These are phyloP conservation scores for Vicia sativa DNA, from an alignment of 306 rosid species.

Conservation along the genomic window DNA sequence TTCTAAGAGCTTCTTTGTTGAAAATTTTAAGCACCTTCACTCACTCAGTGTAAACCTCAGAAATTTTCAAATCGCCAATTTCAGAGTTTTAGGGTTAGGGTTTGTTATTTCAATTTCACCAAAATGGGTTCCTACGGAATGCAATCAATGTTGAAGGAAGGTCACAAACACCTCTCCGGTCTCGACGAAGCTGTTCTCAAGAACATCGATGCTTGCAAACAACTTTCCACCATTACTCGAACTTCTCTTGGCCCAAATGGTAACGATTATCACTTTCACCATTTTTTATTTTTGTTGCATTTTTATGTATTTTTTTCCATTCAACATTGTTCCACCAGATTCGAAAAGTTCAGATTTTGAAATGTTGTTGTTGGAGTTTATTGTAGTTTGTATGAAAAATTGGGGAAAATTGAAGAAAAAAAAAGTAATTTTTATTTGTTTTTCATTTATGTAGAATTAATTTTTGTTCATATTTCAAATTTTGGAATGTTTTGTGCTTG, in stretches of 20 bases:
- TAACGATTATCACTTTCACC: conserved; percentile 25
- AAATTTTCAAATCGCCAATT: neutral
- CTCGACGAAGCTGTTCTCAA: conserved; percentile 92
- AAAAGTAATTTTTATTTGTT: neutral
- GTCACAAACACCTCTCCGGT: conserved; percentile 81
- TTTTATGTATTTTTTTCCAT: neutral
- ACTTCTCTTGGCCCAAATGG: conserved; percentile 96
- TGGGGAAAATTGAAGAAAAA: neutral
- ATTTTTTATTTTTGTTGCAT: neutral
- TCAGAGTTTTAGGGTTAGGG: conserved; percentile 18
- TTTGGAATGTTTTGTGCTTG: neutral
- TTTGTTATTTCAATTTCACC: neutral
- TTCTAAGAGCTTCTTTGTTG: neutral
- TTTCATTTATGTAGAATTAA: neutral
- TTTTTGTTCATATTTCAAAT: neutral
- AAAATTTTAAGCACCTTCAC: neutral
- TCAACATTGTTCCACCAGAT: neutral
- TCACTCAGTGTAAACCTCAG: neutral
- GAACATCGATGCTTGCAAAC: conserved; percentile 96
- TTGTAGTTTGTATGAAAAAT: neutral
- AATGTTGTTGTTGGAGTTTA: neutral
- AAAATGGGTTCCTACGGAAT: conserved; percentile 64
- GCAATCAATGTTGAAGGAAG: conserved; percentile 93
- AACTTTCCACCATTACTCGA: conserved; percentile 84
- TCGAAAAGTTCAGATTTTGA: neutral